Percentiles rank a stretch among this genome's conserved stretches.
Evolutionary conservation across 2,329 filamentous ascomycete species (phyloP).

Genomic region (Zasmidium citrigriseum): DNA sequence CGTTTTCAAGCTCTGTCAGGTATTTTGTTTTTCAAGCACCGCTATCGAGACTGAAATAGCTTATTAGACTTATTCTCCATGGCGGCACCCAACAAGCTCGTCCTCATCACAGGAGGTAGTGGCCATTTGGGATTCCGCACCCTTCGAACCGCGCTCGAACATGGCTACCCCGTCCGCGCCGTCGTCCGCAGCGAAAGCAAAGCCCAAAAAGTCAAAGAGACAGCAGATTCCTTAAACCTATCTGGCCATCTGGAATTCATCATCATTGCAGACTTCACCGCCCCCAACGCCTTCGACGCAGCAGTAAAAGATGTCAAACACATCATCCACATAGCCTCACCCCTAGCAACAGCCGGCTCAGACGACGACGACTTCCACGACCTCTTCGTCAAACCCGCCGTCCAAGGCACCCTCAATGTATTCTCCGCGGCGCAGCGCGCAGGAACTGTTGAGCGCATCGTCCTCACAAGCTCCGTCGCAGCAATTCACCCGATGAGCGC

Average conservation of each 20-base stretch:
- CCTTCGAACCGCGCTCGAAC: slow-evolving; percentile 35
- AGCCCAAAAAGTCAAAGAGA: slow-evolving; percentile 27
- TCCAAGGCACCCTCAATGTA: slow-evolving; percentile 41
- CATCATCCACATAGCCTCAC: slow-evolving; percentile 8
- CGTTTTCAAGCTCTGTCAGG: too few species aligned
- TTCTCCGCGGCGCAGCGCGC: slow-evolving; percentile 40
- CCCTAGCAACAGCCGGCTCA: neutral
- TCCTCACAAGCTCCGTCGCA: slow-evolving; percentile 42
- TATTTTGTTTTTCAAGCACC: too few species aligned
- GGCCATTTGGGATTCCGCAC: slow-evolving; percentile 41
- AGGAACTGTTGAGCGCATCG: slow-evolving; percentile 40
- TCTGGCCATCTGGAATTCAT: neutral
- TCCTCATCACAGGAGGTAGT: slow-evolving; percentile 41
- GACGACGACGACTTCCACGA: slow-evolving; percentile 1
- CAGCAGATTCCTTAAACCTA: neutral
- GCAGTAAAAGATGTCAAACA: slow-evolving; percentile 1
- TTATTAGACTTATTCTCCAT: too few species aligned
- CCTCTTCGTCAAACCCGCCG: slow-evolving; percentile 23
- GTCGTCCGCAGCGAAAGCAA: slow-evolving; percentile 39
- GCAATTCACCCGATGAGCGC: slow-evolving; percentile 19
- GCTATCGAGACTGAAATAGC: too few species aligned
- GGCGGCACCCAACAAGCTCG: slow-evolving; percentile 24
- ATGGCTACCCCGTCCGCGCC: slow-evolving; percentile 41
- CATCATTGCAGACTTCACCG: slow-evolving; percentile 26
- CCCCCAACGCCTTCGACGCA: slow-evolving; percentile 15